Conservation (phyloP, 305 asterid genomes). For the Rubia peregrina region DNA sequence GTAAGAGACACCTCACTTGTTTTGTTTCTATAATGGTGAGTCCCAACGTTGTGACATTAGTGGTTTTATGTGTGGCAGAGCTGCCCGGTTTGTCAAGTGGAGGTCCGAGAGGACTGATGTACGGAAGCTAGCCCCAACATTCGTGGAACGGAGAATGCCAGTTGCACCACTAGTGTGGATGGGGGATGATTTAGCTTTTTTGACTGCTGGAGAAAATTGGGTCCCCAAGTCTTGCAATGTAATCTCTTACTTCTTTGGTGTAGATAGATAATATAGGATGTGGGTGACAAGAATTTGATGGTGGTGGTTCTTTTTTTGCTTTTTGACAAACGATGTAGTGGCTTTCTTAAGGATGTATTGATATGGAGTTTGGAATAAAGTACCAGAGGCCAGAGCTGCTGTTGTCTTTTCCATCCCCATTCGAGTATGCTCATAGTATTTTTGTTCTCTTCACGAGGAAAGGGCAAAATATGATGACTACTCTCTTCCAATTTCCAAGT, state of each 20-base stretch:
- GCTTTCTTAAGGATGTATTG: not conserved
- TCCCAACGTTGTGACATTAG: not conserved
- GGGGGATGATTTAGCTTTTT: constrained; percentile 9
- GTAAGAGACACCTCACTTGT: constrained; percentile 23
- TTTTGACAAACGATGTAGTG: not conserved
- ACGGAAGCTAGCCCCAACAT: not conserved
- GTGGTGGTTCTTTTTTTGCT: not conserved
- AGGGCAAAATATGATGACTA: too few species aligned
- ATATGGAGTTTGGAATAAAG: not conserved
- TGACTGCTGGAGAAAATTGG: not conserved
- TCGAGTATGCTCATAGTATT: too few species aligned
- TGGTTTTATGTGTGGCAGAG: constrained; percentile 36
- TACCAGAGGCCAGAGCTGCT: not conserved
- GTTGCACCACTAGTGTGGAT: not conserved
- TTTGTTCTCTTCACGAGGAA: too few species aligned
- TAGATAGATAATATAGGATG: constrained; percentile 13
- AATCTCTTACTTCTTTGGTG: constrained; percentile 20
- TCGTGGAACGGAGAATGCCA: not conserved
- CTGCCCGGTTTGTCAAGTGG: constrained; percentile 81
- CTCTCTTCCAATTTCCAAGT: too few species aligned
- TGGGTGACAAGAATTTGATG: not conserved
- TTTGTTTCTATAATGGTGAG: not conserved
- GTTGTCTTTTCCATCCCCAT: not conserved
- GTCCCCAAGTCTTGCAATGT: constrained; percentile 13
- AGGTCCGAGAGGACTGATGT: constrained; percentile 58